Evolutionary conservation across 108 stramenopile genomes (phyloP), one percentile per base, ranked within the genome.

Genomic region (Nannochloropsis salina): DNA sequence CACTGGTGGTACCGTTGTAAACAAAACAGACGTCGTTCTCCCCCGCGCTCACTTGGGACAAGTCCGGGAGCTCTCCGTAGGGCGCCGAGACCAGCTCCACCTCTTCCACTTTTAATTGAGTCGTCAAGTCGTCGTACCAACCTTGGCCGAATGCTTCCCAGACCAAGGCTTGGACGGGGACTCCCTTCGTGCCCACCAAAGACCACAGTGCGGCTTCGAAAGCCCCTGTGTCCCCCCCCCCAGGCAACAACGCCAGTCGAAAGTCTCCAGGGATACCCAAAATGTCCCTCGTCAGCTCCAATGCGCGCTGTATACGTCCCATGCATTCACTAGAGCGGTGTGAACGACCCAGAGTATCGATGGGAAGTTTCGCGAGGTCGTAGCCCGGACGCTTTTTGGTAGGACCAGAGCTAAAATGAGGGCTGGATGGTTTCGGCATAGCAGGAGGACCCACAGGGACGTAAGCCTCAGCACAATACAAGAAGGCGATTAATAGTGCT

Each of bases 1-100:
- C 99, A 85, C 93, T 94, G 43, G 98, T 99, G 41, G 99, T 99
- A 83, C 99, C 99, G 92, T 98, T 99, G 92, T 96, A 99, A 80
- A 97, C 98, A 93, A 99, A 99, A 90, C 93, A 93, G 86, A 98
- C 94, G 91, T 99, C 99, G 86, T 96, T 88, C 84, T 97, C 96
- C 0, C n/a, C 2, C 42, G 93, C 89, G 88, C 93, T 94, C 42
- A 95, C 94, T 86, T 93, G 83, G 80, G 92, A 86, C 81, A 99
- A 87, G 88, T 99, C 96, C 42, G 99, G 99, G 45, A 99, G 93
- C 47, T 92, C 85, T 3, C 99, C 99, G 88, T 99, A 99, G 43
- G 93, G 97, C 45, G 98, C 97, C 40, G 94, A 93, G 91, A 92
- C 91, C 86, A 97, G 96, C 82, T 90, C 94, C 9, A 95, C 94